A percentile compares a stretch with the other conserved stretches of the same genome.
These are phyloP conservation scores for Tetrapisispora phaffii DNA, from an alignment of 805 yeast genomes.

Conservation along the genomic window DNA sequence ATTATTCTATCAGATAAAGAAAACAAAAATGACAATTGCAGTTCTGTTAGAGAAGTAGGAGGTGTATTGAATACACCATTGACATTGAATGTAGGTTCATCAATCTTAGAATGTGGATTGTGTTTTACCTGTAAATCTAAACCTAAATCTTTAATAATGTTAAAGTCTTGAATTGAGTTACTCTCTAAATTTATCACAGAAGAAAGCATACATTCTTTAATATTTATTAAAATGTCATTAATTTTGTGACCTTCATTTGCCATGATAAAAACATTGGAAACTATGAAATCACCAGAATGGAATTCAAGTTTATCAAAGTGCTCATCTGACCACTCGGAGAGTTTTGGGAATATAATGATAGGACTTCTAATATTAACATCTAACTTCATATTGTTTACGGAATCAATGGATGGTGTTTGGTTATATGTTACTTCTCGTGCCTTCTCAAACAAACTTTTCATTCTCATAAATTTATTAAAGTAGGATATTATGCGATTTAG, in stretches of 20 bases:
- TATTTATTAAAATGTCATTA: constrained; percentile 57
- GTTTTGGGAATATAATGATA: constrained; percentile 64
- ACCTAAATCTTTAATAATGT: constrained; percentile 59
- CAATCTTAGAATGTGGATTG: constrained; percentile 31
- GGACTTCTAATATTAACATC: constrained; percentile 75
- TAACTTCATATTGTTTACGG: constrained; percentile 49
- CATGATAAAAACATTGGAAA: constrained; percentile 48
- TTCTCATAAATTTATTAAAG: constrained; percentile 62
- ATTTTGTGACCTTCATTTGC: constrained; percentile 25
- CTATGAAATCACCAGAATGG: constrained; percentile 73
- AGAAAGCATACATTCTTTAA: constrained; percentile 59
- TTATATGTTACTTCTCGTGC: constrained; percentile 84
- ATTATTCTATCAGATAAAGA: constrained; percentile 48
- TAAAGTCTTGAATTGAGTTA: constrained; percentile 41
- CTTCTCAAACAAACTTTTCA: constrained; percentile 82
- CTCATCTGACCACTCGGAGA: constrained; percentile 34
- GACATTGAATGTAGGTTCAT: constrained; percentile 41
- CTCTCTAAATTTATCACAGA: constrained; percentile 47
- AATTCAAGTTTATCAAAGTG: constrained; percentile 55
- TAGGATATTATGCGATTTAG: constrained; percentile 56
- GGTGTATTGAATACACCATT: constrained; percentile 54
- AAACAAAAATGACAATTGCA: constrained; percentile 52
- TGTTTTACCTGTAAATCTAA: constrained; percentile 50
- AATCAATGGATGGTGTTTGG: constrained; percentile 57
- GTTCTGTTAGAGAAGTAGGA: constrained; percentile 50